These are phyloP conservation scores for Porpolomopsis calyptriformis DNA, from an alignment of 768 basidiomycete genomes.

Conservation along the genomic window DNA sequence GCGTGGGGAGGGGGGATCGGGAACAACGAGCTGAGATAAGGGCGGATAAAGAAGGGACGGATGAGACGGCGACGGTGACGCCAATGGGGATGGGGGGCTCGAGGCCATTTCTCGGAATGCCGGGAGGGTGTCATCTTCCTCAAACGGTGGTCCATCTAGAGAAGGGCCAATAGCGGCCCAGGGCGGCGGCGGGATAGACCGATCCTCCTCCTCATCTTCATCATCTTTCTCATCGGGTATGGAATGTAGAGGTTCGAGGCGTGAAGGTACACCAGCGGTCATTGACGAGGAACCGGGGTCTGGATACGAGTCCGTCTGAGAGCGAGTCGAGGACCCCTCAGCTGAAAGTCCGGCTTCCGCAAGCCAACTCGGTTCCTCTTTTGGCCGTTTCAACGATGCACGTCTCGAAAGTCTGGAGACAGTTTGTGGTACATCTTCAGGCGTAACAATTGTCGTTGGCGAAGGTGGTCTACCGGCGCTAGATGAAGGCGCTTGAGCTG, in stretches of 20 bases:
- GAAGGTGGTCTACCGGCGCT: not conserved
- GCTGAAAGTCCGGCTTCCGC: slow-evolving; percentile 18
- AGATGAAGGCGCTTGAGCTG: slow-evolving; percentile 14
- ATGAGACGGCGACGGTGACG: slow-evolving; percentile 11
- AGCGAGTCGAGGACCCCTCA: not conserved
- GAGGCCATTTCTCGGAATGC: slow-evolving; percentile 16
- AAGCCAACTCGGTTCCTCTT: slow-evolving; percentile 14
- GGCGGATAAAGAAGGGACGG: not conserved
- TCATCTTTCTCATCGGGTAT: slow-evolving; percentile 9
- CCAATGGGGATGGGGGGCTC: slow-evolving; percentile 15
- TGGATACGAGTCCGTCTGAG: not conserved
- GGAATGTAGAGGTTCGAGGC: not conserved
- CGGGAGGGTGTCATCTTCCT: slow-evolving; percentile 17
- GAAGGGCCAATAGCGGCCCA: slow-evolving; percentile 27
- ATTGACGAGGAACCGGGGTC: not conserved
- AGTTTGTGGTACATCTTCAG: slow-evolving; percentile 5
- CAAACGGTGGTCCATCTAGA: slow-evolving; percentile 29
- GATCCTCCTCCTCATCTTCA: slow-evolving; percentile 18
- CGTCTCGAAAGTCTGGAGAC: not conserved
- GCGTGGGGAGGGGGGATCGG: slow-evolving; percentile 5
- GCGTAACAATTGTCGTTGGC: slow-evolving; percentile 4
- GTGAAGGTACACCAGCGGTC: not conserved
- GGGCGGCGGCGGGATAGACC: slow-evolving; percentile 27
- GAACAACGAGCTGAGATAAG: not conserved
- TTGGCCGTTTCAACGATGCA: slow-evolving; percentile 7